Evolutionary conservation across 352 stramenopile species (phyloP), one percentile per base, ranked within the genome.

Genomic region (Phytophthora aleatoria): DNA sequence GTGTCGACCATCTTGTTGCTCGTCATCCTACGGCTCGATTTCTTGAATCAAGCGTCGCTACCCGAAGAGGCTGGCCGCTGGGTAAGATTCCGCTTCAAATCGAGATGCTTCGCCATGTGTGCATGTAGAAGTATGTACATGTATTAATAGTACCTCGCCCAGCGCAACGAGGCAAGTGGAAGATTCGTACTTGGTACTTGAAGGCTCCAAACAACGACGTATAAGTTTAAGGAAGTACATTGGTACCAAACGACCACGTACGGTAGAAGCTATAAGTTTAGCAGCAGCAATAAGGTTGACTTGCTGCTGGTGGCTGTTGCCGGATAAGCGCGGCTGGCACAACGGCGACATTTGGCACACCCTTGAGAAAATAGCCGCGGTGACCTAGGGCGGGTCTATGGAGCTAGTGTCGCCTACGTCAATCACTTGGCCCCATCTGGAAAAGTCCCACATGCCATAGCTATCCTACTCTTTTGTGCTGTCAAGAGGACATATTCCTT

Each of bases 121-220:
- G 1, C 20, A 20, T 20, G 20, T 20, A 20, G 20, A 1, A 20
- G 20, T 20, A 20, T 20, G 20, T 20, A 20, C 20, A 20, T 20
- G 20, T 1, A 20, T 20, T 20, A 20, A 20, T 20, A 20, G 20
- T 28, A 45, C 24, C 44, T 56, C 13, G n/a, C 38, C 41, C 28
- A 33, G 26, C 42, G 35, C 50, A 43, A 61, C 43, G 35, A 61
- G 33, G 28, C 39, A 45, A 56, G 62, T 61, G 62, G 63, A 67
- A 50, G 30, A 45, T 57, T 51, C 57, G 55, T 24, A 0, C 26
- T 60, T 56, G 31, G 55, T 24, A 0, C 26, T 60, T 56, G 31
- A 48, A 69, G 28, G 20, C 39, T 24, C 16, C 8, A 35, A 12
- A 4, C 13, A 2, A 13, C 43, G 24, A 38, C 15, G 20, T 52